Evolutionary conservation across 2,329 filamentous ascomycete species (phyloP).

Genomic region (Fusarium hostae): DNA sequence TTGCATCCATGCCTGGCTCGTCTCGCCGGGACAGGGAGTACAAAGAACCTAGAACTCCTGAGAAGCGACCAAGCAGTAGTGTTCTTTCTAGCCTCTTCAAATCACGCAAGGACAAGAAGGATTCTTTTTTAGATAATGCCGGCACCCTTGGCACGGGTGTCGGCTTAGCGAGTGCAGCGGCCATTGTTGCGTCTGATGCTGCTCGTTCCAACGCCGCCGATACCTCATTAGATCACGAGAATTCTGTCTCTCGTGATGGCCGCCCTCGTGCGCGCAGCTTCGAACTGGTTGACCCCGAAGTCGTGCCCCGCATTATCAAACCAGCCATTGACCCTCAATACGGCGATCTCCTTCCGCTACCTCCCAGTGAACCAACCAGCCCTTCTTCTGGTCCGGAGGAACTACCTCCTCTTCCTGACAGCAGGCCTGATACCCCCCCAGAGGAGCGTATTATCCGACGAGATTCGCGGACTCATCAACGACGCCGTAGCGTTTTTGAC

Average conservation of each 20-base stretch:
- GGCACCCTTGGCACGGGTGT: slow-evolving; percentile 76
- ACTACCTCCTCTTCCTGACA: slow-evolving; percentile 68
- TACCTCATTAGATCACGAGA: slow-evolving; percentile 54
- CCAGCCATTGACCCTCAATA: slow-evolving; percentile 74
- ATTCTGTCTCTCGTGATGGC: slow-evolving; percentile 41
- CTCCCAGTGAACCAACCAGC: slow-evolving; percentile 67
- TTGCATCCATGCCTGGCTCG: slow-evolving; percentile 51
- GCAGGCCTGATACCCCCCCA: slow-evolving; percentile 67
- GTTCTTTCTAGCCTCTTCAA: slow-evolving; percentile 63
- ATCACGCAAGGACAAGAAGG: slow-evolving; percentile 55
- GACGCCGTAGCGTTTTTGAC: slow-evolving; percentile 61
- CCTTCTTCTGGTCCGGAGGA: slow-evolving; percentile 53
- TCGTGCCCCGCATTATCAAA: slow-evolving; percentile 67
- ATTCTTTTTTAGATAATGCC: slow-evolving; percentile 80
- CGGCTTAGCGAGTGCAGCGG: slow-evolving; percentile 67
- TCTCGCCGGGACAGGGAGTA: slow-evolving; percentile 49
- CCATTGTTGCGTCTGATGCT: slow-evolving; percentile 53
- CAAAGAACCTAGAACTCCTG: slow-evolving; percentile 46
- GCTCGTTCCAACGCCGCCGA: slow-evolving; percentile 60
- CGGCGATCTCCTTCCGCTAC: slow-evolving; percentile 72
- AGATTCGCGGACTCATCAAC: slow-evolving; percentile 57
- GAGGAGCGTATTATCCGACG: slow-evolving; percentile 57
- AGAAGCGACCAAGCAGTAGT: slow-evolving; percentile 55
- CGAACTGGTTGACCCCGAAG: slow-evolving; percentile 66
- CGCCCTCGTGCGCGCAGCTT: slow-evolving; percentile 40